These are phyloP conservation scores for Botryotinia convoluta DNA, from an alignment of 2,329 filamentous ascomycete species.

Conservation along the genomic window DNA sequence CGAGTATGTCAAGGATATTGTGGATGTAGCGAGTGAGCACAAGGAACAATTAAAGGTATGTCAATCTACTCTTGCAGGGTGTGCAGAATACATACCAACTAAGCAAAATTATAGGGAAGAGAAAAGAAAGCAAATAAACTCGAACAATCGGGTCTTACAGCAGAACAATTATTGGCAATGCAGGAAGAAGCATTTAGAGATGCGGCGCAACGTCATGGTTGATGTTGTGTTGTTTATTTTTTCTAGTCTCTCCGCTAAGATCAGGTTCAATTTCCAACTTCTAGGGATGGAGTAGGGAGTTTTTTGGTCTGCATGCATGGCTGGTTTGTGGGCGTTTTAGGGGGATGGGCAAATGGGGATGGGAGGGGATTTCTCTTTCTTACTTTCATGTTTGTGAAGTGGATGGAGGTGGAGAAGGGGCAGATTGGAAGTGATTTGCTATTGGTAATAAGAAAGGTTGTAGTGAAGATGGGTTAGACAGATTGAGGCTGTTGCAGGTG, in stretches of 20 bases:
- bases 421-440: neutral
- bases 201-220: slow-evolving; percentile 47
- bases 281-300: slow-evolving; percentile 10
- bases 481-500: neutral
- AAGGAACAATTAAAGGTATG: slow-evolving; percentile 88
- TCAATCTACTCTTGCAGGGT: slow-evolving; percentile 20
- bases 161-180: slow-evolving; percentile 83
- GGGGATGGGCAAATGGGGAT: neutral
- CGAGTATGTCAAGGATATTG: slow-evolving; percentile 85
- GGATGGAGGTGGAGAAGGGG: neutral
- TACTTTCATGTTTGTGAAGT: slow-evolving; percentile 1
- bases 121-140: slow-evolving; percentile 98
- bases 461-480: neutral
- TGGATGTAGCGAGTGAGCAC: slow-evolving; percentile 84
- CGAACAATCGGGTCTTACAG: slow-evolving; percentile 85
- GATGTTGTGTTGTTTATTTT: neutral
- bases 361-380: neutral
- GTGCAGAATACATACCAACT: slow-evolving; percentile 13
- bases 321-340: slow-evolving; percentile 11
- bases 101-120: slow-evolving; percentile 59
- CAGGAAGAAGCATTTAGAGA: slow-evolving; percentile 90
- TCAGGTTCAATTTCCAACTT: neutral
- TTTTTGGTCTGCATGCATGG: slow-evolving; percentile 18
- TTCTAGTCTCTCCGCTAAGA: slow-evolving; percentile 9
- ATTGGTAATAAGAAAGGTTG: neutral